These are phyloP conservation scores for Colletotrichum limetticola DNA, from an alignment of 2,329 filamentous ascomycete species.

Conservation along the genomic window DNA sequence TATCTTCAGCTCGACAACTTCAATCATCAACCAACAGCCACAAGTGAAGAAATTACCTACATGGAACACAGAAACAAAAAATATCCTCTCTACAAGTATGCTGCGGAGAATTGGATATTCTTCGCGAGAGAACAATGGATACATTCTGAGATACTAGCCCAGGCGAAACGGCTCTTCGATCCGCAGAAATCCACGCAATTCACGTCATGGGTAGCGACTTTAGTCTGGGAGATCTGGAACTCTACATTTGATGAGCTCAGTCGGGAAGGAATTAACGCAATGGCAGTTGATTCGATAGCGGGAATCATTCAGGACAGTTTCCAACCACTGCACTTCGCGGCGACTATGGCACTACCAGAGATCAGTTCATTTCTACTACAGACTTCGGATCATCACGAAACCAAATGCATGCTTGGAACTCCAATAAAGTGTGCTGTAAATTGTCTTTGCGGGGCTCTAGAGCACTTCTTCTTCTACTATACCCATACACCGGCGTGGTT, in stretches of 20 bases:
- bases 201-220: not conserved
- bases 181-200: not conserved
- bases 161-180: not conserved
- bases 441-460: not conserved
- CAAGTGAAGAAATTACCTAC: no score
- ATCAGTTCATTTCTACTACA: not conserved
- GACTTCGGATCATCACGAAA: not conserved
- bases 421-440: not conserved
- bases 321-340: not conserved
- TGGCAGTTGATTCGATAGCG: not conserved
- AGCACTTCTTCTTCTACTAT: not conserved
- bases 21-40: not conserved
- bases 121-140: not conserved
- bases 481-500: no score
- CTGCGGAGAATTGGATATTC: not conserved
- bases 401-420: not conserved
- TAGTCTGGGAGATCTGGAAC: no score
- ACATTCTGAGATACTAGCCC: not conserved
- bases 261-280: fast-evolving
- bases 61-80: fast-evolving
- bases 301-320: not conserved
- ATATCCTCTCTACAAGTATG: not conserved
- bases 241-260: no score
- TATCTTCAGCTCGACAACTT: not conserved
- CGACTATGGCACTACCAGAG: not conserved